A percentile compares a stretch with the other conserved stretches of the same genome.
Evolutionary conservation across 73 alveolate genomes (phyloP).

Genomic region (Stentor coeruleus): DNA sequence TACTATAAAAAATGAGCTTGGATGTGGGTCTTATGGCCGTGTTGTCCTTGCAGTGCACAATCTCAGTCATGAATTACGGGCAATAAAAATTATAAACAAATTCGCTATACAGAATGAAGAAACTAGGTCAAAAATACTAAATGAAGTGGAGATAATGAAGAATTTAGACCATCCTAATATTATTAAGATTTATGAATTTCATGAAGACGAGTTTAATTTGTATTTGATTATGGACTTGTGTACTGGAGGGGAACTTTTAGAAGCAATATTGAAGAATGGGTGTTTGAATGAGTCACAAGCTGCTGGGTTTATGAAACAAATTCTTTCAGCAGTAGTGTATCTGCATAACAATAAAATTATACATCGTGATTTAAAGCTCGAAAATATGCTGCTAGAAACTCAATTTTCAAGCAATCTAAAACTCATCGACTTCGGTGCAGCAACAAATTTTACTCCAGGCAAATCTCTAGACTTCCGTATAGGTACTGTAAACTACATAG

Average conservation of each 20-base stretch:
- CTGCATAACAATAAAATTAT: conserved; percentile 59
- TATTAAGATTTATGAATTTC: too few relatives aligned
- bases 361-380: too few relatives aligned
- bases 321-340: conserved; percentile 66
- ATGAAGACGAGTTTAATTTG: too few relatives aligned
- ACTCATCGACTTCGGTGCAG: conserved; percentile 77
- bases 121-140: conserved; percentile 40
- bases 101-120: conserved; percentile 43
- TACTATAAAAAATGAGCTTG: too few relatives aligned
- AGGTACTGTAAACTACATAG: too few relatives aligned
- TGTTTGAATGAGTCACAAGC: conserved; percentile 57
- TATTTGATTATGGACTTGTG: too few relatives aligned
- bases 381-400: conserved; percentile 48
- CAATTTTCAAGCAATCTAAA: conserved; percentile 60
- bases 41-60: conserved; percentile 56
- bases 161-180: too few relatives aligned
- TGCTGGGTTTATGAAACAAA: conserved; percentile 62
- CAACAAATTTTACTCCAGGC: too few relatives aligned
- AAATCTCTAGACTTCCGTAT: too few relatives aligned
- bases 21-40: conserved; percentile 54
- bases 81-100: conserved; percentile 61
- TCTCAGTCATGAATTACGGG: conserved; percentile 44
- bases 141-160: conserved; percentile 55
- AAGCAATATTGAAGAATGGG: conserved; percentile 53
- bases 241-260: conserved; percentile 76